A percentile compares a stretch with the other conserved stretches of the same genome.
phyloP scores from a whole-genome alignment of 176 grass and related monocot species.

The Zoysia pacifica region DNA sequence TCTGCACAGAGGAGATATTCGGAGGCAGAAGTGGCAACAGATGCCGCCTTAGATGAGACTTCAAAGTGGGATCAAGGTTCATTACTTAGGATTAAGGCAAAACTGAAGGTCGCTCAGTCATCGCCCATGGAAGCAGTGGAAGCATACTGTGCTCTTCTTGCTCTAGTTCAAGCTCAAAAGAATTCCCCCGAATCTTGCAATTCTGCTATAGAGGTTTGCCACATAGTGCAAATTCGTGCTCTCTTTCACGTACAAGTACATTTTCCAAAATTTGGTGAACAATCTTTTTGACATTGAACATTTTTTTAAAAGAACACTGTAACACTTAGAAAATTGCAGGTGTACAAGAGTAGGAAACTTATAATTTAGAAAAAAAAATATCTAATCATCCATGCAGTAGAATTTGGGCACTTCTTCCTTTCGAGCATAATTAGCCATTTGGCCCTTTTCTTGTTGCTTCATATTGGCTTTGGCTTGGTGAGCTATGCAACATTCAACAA shows the following conservation, averaged over 20 bases:
- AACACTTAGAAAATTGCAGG: not conserved
- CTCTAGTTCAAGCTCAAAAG: conserved; percentile 88
- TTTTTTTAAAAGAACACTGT: not conserved
- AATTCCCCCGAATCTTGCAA: conserved; percentile 56
- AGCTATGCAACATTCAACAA: not conserved
- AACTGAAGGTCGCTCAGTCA: conserved; percentile 78
- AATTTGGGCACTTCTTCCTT: not conserved
- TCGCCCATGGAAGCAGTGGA: conserved; percentile 72
- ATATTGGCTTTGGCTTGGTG: not conserved
- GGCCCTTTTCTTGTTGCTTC: not conserved
- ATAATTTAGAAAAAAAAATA: no score
- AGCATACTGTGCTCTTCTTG: conserved; percentile 73
- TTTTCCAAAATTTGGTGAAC: not conserved
- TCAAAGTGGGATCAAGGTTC: conserved; percentile 82
- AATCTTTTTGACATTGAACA: not conserved
- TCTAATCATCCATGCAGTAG: no score
- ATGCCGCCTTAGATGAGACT: conserved; percentile 85
- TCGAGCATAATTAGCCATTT: not conserved
- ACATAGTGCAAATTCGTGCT: not conserved
- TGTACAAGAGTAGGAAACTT: not conserved
- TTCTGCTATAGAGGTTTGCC: conserved; percentile 50
- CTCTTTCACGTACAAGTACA: not conserved
- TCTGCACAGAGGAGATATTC: conserved; percentile 70
- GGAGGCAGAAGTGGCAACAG: conserved; percentile 73
- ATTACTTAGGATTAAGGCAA: conserved; percentile 82